phyloP scores from a whole-genome alignment of 306 rosid species.

The Lotus japonicus region DNA sequence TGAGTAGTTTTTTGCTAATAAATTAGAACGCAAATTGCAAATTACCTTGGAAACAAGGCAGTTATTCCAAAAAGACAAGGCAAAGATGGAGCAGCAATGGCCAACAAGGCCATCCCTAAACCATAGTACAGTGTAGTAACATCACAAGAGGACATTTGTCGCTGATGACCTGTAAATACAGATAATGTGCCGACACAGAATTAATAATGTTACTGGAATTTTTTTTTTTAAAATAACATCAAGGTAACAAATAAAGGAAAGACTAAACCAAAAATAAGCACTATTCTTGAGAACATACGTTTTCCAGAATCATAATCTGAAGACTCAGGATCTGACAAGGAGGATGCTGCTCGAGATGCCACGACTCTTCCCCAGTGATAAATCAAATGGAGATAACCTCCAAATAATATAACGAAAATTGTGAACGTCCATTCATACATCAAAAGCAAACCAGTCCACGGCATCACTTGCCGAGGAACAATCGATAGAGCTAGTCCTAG shows the following conservation, averaged over 20 bases:
- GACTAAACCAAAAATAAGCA: conserved; percentile 3
- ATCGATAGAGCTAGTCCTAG: conserved; percentile 56
- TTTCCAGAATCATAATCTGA: conserved; percentile 69
- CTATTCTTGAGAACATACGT: conserved; percentile 39
- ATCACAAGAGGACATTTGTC: conserved; percentile 56
- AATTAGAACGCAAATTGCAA: background rate
- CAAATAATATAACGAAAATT: conserved; percentile 63
- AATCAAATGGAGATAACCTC: conserved; percentile 71
- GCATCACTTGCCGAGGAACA: conserved; percentile 90
- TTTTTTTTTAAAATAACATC: background rate
- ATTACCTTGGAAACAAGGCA: conserved; percentile 81
- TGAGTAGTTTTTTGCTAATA: background rate
- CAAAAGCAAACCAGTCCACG: conserved; percentile 97
- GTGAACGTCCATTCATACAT: conserved; percentile 96
- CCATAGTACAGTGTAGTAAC: conserved; percentile 60
- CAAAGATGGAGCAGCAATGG: conserved; percentile 79
- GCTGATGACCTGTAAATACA: conserved; percentile 68
- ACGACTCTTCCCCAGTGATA: conserved; percentile 68
- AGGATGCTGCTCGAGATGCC: conserved; percentile 42
- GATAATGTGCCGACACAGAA: background rate
- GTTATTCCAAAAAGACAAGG: conserved; percentile 85
- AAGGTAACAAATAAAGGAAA: background rate
- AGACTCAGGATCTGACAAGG: conserved; percentile 49
- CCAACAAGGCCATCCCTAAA: conserved; percentile 80
- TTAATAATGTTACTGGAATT: background rate